These are phyloP conservation scores for Zoysia japonica DNA, from an alignment of 176 grass and related monocot species.

Conservation along the genomic window DNA sequence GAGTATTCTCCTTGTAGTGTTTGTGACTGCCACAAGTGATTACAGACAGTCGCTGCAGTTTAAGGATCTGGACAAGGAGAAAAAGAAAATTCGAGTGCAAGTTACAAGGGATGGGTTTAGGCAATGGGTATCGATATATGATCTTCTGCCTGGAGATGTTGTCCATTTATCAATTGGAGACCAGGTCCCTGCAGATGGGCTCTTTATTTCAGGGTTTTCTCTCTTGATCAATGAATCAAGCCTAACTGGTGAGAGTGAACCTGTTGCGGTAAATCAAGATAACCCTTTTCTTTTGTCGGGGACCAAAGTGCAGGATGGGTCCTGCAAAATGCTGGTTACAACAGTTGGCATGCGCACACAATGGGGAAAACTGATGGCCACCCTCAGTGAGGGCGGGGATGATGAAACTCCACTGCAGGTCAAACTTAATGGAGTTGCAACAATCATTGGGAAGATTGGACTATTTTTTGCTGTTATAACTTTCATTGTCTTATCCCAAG, in stretches of 20 bases:
- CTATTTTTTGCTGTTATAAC: slow-evolving; percentile 94
- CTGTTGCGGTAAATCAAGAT: slow-evolving; percentile 68
- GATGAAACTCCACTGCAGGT: slow-evolving; percentile 97
- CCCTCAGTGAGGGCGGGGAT: slow-evolving; percentile 93
- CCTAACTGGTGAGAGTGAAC: slow-evolving; percentile 92
- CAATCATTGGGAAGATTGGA: slow-evolving; percentile 91
- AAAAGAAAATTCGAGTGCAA: slow-evolving; percentile 87
- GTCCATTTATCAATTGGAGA: slow-evolving; percentile 92
- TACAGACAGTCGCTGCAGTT: slow-evolving; percentile 95
- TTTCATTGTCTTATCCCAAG: slow-evolving; percentile 86
- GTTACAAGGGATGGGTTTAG: slow-evolving; percentile 83
- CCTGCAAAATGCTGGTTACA: slow-evolving; percentile 89
- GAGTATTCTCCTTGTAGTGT: slow-evolving; percentile 92
- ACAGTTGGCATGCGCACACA: slow-evolving; percentile 97
- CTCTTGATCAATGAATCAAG: slow-evolving; percentile 94
- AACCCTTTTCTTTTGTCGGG: slow-evolving; percentile 93
- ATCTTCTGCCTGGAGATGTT: slow-evolving; percentile 94
- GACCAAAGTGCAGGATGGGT: slow-evolving; percentile 92
- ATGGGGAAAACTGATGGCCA: slow-evolving; percentile 96
- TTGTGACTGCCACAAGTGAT: slow-evolving; percentile 90
- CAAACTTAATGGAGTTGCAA: slow-evolving; percentile 67
- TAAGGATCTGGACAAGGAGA: slow-evolving; percentile 98
- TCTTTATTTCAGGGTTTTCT: slow-evolving; percentile 90
- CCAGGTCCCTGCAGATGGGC: slow-evolving; percentile 93
- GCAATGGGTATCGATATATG: slow-evolving; percentile 85